Evolutionary conservation across 2,329 filamentous ascomycete genomes (phyloP).

Genomic region (Colletotrichum caudatum): DNA sequence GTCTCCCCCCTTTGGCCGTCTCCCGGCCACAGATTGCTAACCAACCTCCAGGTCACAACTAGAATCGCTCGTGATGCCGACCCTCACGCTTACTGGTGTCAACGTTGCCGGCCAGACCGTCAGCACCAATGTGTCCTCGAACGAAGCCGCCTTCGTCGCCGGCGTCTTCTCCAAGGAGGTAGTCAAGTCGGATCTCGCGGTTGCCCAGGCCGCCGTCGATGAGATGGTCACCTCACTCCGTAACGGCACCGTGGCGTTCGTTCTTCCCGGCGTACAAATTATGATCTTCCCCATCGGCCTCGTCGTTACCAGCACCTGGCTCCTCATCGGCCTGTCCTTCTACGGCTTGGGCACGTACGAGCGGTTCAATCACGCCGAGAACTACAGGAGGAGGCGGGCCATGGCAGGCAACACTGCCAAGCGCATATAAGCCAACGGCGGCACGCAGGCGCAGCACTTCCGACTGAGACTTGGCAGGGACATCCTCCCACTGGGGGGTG

Average conservation of each 20-base stretch:
- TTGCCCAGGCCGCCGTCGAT: slow-evolving; percentile 64
- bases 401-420: slow-evolving; percentile 52
- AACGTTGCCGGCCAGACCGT: slow-evolving; percentile 64
- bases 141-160: slow-evolving; percentile 77
- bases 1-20: neutral
- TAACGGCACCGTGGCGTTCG: slow-evolving; percentile 71
- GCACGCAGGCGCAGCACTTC: neutral
- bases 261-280: slow-evolving; percentile 76
- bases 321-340: slow-evolving; percentile 65
- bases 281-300: slow-evolving; percentile 78
- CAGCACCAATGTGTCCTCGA: slow-evolving; percentile 74
- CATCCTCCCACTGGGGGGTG: neutral
- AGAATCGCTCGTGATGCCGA: slow-evolving; percentile 74
- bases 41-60: slow-evolving; percentile 62
- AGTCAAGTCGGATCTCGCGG: slow-evolving; percentile 62
- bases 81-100: slow-evolving; percentile 73
- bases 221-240: slow-evolving; percentile 57
- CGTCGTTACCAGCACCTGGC: slow-evolving; percentile 74
- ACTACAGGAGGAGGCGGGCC: slow-evolving; percentile 67
- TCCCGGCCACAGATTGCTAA: slow-evolving; percentile 31
- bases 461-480: neutral
- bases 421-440: slow-evolving; percentile 33
- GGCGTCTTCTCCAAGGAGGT: slow-evolving; percentile 75
- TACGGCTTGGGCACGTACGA: slow-evolving; percentile 75
- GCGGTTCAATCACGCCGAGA: slow-evolving; percentile 74